phyloP scores from a whole-genome alignment of 192 early-diverging fungal genomes.

The Linnemannia exigua region DNA sequence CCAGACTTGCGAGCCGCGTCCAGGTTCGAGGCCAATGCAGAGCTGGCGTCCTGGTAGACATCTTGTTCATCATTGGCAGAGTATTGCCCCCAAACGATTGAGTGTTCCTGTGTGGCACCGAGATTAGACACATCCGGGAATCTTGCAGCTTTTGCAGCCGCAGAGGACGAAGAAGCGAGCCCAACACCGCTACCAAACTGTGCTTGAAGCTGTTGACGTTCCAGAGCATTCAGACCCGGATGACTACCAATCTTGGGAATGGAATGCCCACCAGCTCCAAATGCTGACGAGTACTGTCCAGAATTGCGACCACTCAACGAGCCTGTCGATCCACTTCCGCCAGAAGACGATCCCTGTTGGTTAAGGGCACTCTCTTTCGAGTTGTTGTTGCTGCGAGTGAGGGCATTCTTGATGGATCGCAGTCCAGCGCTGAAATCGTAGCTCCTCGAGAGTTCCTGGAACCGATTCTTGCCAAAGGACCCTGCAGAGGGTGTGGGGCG shows the following conservation, averaged over 20 bases:
- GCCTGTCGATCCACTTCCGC: neutral
- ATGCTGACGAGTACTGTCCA: slow-evolving; percentile 3
- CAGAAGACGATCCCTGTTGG: neutral
- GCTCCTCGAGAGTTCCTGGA: slow-evolving; percentile 43
- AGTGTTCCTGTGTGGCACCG: slow-evolving; percentile 17
- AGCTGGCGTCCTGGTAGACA: slow-evolving; percentile 22
- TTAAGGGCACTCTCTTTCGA: slow-evolving; percentile 30
- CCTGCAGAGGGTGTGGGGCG: slow-evolving; percentile 45
- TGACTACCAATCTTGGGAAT: slow-evolving; percentile 50
- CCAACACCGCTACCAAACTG: slow-evolving; percentile 26
- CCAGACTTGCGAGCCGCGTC: slow-evolving; percentile 15
- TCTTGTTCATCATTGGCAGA: slow-evolving; percentile 29
- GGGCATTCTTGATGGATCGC: slow-evolving; percentile 40
- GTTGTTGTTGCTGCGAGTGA: slow-evolving; percentile 37
- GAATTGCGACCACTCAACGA: slow-evolving; percentile 16
- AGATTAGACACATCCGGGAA: slow-evolving; percentile 31
- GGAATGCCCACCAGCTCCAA: slow-evolving; percentile 44
- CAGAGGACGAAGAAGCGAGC: neutral
- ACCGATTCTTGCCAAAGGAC: slow-evolving; percentile 38
- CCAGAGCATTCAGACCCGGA: slow-evolving; percentile 31
- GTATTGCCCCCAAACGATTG: slow-evolving; percentile 48
- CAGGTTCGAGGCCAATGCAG: slow-evolving; percentile 29
- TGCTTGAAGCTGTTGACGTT: slow-evolving; percentile 45
- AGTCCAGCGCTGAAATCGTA: slow-evolving; percentile 45
- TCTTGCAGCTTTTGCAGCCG: slow-evolving; percentile 1